phyloP scores from a whole-genome alignment of 768 basidiomycete species.

The Cystobasidium ongulense region DNA sequence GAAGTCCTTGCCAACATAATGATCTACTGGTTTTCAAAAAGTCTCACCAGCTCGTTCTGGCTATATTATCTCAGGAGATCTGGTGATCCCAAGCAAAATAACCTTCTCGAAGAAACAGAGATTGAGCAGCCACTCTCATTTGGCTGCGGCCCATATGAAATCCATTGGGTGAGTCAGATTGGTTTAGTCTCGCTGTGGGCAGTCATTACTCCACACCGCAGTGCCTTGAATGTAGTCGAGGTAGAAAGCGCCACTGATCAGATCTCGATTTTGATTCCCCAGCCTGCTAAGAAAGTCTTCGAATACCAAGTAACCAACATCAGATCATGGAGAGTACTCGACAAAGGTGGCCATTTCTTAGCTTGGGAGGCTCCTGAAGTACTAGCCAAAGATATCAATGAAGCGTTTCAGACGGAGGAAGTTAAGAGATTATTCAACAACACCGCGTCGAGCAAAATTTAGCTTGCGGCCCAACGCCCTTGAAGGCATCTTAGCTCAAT shows the following conservation, averaged over 20 bases:
- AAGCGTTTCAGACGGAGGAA: slow-evolving; percentile 16
- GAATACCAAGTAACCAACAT: slow-evolving; percentile 16
- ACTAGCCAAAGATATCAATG: slow-evolving; percentile 26
- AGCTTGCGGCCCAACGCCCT: too few species aligned
- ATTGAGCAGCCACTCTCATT: slow-evolving; percentile 28
- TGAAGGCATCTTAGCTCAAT: too few species aligned
- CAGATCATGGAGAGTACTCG: slow-evolving; percentile 15
- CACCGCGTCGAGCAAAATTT: not conserved
- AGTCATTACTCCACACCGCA: too few species aligned
- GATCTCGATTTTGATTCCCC: too few species aligned
- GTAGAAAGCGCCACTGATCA: too few species aligned
- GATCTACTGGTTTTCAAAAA: slow-evolving; percentile 31
- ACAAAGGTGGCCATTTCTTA: slow-evolving; percentile 33
- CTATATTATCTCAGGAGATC: slow-evolving; percentile 22
- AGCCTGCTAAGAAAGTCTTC: slow-evolving; percentile 26
- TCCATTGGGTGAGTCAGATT: slow-evolving; percentile 24
- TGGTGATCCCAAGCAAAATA: not conserved
- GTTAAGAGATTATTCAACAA: not conserved
- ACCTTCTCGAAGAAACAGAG: not conserved
- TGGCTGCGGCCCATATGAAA: slow-evolving; percentile 22
- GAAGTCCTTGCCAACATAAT: slow-evolving; percentile 25
- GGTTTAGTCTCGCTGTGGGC: too few species aligned
- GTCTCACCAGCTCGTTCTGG: slow-evolving; percentile 28
- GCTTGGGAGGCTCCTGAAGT: slow-evolving; percentile 31
- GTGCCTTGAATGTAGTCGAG: too few species aligned